Evolutionary conservation across 179 eudicot species (phyloP).

Genomic region (Carnegiea gigantea): DNA sequence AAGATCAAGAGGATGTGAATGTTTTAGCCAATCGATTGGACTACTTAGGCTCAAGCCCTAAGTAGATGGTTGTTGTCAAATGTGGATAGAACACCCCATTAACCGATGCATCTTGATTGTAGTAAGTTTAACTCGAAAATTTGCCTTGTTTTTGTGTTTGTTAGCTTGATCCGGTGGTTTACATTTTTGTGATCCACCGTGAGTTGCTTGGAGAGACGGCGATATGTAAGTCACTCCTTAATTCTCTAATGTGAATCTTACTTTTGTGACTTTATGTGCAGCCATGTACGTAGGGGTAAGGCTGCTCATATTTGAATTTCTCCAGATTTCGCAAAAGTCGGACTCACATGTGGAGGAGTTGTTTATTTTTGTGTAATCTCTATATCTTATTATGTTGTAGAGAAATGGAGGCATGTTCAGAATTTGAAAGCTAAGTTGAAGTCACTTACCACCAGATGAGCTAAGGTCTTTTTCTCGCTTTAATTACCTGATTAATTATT

Average conservation of each 20-base stretch:
- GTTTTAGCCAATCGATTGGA: slow-evolving; percentile 54
- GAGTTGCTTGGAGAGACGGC: not conserved
- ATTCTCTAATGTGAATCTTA: not conserved
- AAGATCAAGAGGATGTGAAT: slow-evolving; percentile 46
- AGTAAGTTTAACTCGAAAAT: not conserved
- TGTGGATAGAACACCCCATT: not conserved
- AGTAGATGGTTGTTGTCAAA: slow-evolving; percentile 10
- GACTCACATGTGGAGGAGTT: too few relatives aligned
- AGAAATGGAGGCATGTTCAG: slow-evolving; percentile 32
- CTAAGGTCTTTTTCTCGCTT: too few relatives aligned
- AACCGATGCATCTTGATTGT: not conserved
- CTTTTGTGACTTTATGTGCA: not conserved
- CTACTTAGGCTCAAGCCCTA: slow-evolving; percentile 43
- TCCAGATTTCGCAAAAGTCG: too few relatives aligned
- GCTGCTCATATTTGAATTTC: too few relatives aligned
- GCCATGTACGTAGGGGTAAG: too few relatives aligned
- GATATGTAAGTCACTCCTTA: not conserved
- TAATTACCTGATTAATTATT: too few relatives aligned
- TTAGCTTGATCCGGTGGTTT: not conserved
- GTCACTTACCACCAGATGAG: not conserved
- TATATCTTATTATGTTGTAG: slow-evolving; percentile 31
- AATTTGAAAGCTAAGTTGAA: slow-evolving; percentile 33
- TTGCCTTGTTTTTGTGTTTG: not conserved
- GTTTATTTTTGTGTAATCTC: not conserved
- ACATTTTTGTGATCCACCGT: not conserved